Evolutionary conservation across 1,284 basidiomycete species (phyloP), one percentile per base, ranked within the genome.

Genomic region (Psilocybe mexicana): DNA sequence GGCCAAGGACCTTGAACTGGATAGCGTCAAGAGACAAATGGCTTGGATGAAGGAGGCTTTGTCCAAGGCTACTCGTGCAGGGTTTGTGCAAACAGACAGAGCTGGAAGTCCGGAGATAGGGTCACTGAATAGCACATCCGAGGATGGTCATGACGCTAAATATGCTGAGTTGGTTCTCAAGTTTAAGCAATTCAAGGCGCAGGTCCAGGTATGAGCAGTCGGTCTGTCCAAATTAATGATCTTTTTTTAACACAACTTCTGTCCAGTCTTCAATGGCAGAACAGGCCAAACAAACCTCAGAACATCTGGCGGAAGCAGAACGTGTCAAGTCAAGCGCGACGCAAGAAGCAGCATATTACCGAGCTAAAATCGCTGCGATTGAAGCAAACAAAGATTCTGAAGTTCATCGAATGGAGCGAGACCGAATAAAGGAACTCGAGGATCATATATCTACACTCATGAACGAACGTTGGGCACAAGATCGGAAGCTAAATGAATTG

Each of bases 291-390:
- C 78, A 82, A 43, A 86, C 89, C 5, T 93, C 93, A 5, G 89
- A 93, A 44, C 88, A 88, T 49, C 74, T 96, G 5, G 79, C 84
- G 12, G 93, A 95, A 61, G 88, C 92, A 1, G 94, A 98, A 63
- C 85, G 90, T 40, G 76, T 88, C 56, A 90, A 91, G 62, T 75
- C 82, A 3, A 88, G 86, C 50, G 96, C 97, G 1, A 74, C 94
- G 5, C 94, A 99, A 72, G 97, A 99, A 73, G 93, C 96, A 1
- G 93, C 96, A 1, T 99, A 93, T 76, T 98, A 95, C 72, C 93
- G 96, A 48, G 93, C 96, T 49, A 98, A 98, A 76, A 78, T 97
- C 10, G 82, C 87, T 3, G 94, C 96, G 0, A 76, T 94, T 58
- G 97, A 99, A 71, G 77, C 83, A 0, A 82, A 84, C 52, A 85